Evolutionary conservation across 148 eudicot genomes (phyloP).

Genomic region (Selenicereus undatus): DNA sequence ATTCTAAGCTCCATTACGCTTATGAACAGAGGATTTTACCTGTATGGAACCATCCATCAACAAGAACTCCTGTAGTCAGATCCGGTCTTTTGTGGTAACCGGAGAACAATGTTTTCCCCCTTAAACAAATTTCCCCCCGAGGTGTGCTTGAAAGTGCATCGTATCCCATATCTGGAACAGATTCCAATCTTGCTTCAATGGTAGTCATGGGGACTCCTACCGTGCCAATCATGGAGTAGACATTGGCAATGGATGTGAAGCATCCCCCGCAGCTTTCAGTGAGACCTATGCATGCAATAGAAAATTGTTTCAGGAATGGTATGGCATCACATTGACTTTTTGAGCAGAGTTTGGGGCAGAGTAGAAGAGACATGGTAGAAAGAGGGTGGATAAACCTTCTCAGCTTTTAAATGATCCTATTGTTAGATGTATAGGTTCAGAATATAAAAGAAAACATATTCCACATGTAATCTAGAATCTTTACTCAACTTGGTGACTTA

Average conservation of each 20-base stretch:
- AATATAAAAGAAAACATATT: not conserved
- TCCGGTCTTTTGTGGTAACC: conserved; percentile 85
- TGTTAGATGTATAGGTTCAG: not conserved
- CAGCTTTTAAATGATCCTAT: not conserved
- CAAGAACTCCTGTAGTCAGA: conserved; percentile 56
- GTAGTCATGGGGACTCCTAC: conserved; percentile 86
- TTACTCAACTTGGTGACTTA: conserved; percentile 24
- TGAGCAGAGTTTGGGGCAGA: not conserved
- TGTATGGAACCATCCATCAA: conserved; percentile 97
- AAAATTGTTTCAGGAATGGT: not conserved
- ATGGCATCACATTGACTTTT: too few relatives aligned
- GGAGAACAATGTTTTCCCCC: conserved; percentile 89
- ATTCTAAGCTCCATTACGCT: not conserved
- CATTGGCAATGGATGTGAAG: conserved; percentile 75
- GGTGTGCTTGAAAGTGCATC: conserved; percentile 72
- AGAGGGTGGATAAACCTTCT: not conserved
- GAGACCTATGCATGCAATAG: conserved; percentile 50
- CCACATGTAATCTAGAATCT: not conserved
- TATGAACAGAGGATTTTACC: conserved; percentile 35
- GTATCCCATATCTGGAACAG: conserved; percentile 92
- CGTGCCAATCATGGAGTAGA: conserved; percentile 70
- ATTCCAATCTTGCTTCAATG: conserved; percentile 89
- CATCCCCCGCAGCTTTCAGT: conserved; percentile 94
- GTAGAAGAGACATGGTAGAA: not conserved
- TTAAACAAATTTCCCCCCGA: conserved; percentile 89